Evolutionary conservation across 345 rosid genomes (phyloP), one percentile per base, ranked within the genome.

Genomic region (Aquilaria malaccensis): DNA sequence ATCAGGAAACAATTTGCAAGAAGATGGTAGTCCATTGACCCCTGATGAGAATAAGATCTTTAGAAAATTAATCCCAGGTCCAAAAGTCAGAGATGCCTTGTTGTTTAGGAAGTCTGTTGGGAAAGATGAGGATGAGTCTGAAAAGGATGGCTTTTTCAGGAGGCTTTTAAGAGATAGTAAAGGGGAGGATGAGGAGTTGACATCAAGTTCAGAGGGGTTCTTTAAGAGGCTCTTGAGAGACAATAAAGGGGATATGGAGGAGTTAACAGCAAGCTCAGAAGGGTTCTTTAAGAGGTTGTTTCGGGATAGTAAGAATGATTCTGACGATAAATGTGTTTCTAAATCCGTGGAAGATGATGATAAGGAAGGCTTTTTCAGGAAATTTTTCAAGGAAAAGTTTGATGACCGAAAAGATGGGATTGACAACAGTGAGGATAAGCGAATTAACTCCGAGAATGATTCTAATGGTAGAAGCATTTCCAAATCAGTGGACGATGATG

Each of bases 141-240:
- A 89, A 61, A 95, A 82, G 79, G 97, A 95, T 59, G 99, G 97
- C 7, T 95, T 95, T 77, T 91, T 95, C 65, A 91, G 77, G 89
- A 88, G 93, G 88, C 80, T 95, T 33, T 68, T 91, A 80, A 84
- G 91, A 73, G 96, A 94, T 60, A 84, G 65, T 72, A 85, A 65
- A 77, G 77, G 81, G 61, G 99, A 89, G 60, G 87, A 82, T 62
- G 98, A 87, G 71, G 98, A 88, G 61, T 60, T 82, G 77, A 68
- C 85, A n/a, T 62, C 77, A 33, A 74, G 84, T 72, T 80, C 93
- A 22, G 93, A 88, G 37, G 83, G 96, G 11, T 88, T 88, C 76
- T 86, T 88, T 65, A 85, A 85, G 76, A 84, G 86, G 65, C 78
- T 91, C 67, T 67, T 88, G 78, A 85, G 83, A 73, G 92, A 87